Evolutionary conservation across 1,139 yeast species (phyloP).

Genomic region (Debaryomyces sp.): DNA sequence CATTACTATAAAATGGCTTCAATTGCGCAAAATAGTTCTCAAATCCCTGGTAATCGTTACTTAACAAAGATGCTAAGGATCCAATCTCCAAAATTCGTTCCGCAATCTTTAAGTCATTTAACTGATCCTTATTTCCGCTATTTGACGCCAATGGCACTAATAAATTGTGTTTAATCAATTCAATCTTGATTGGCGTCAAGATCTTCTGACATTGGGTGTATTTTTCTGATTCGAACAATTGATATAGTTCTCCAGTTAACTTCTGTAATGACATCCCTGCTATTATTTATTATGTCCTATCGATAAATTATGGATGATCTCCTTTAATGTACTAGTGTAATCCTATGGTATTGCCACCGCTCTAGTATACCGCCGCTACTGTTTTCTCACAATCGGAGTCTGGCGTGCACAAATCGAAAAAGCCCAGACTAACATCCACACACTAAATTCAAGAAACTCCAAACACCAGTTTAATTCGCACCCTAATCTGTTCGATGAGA

Average conservation of each 20-base stretch:
- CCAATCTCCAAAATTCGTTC: slow-evolving; percentile 87
- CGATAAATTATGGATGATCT: not conserved
- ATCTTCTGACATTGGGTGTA: slow-evolving; percentile 62
- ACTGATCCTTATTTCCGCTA: slow-evolving; percentile 41
- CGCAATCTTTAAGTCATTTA: slow-evolving; percentile 75
- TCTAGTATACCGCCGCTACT: not conserved
- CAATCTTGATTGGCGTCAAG: slow-evolving; percentile 74
- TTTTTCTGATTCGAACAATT: slow-evolving; percentile 61
- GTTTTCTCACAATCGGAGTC: not conserved
- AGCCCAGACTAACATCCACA: not conserved
- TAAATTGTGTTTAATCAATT: slow-evolving; percentile 74
- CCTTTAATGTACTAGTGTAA: not conserved
- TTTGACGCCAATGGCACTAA: slow-evolving; percentile 64
- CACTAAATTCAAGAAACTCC: not conserved
- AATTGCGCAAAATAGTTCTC: slow-evolving; percentile 76
- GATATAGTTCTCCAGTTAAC: slow-evolving; percentile 68
- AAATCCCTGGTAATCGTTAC: slow-evolving; percentile 63
- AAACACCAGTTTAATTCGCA: not conserved
- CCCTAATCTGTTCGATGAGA: not conserved
- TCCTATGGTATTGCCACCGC: not conserved
- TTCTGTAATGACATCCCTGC: slow-evolving; percentile 46
- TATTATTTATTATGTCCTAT: not conserved
- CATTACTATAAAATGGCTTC: slow-evolving; percentile 67
- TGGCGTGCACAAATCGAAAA: not conserved
- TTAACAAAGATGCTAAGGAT: slow-evolving; percentile 72